phyloP scores from a whole-genome alignment of 305 asterid species.

The Fraxinus angustifolia region DNA sequence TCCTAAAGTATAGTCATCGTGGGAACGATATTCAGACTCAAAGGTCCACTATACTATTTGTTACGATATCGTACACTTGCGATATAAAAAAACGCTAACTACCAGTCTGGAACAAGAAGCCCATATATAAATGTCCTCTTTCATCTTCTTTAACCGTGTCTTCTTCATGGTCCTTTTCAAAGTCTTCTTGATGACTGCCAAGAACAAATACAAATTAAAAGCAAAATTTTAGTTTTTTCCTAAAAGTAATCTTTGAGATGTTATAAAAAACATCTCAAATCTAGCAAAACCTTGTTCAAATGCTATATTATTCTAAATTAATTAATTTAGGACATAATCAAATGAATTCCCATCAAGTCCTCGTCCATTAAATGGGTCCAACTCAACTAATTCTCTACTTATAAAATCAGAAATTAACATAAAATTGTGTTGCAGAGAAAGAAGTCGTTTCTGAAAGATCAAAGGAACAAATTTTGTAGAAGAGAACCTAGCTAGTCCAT shows the following conservation, averaged over 20 bases:
- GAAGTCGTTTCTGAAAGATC: too few relatives aligned
- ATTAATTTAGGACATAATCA: neutral
- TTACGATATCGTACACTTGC: too few relatives aligned
- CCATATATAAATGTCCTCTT: neutral
- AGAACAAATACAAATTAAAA: neutral
- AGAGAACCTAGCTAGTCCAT: too few relatives aligned
- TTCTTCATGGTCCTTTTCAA: conserved; percentile 12
- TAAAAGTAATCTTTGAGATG: neutral
- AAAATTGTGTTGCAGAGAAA: too few relatives aligned
- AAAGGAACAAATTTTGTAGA: too few relatives aligned
- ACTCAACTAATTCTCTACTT: too few relatives aligned
- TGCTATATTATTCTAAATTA: neutral
- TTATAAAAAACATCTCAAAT: too few relatives aligned
- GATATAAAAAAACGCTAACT: neutral
- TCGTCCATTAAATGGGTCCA: too few relatives aligned
- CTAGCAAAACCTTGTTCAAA: neutral
- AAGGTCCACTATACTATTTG: too few relatives aligned
- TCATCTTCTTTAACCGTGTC: conserved; percentile 22
- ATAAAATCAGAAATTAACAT: too few relatives aligned
- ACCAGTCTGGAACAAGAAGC: conserved; percentile 40
- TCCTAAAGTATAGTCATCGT: too few relatives aligned
- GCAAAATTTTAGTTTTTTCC: neutral
- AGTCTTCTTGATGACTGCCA: neutral
- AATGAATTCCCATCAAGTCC: neutral
- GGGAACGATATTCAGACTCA: too few relatives aligned